Conservation (phyloP, 345 rosid genomes). For the Eucalyptus tenuipes region DNA sequence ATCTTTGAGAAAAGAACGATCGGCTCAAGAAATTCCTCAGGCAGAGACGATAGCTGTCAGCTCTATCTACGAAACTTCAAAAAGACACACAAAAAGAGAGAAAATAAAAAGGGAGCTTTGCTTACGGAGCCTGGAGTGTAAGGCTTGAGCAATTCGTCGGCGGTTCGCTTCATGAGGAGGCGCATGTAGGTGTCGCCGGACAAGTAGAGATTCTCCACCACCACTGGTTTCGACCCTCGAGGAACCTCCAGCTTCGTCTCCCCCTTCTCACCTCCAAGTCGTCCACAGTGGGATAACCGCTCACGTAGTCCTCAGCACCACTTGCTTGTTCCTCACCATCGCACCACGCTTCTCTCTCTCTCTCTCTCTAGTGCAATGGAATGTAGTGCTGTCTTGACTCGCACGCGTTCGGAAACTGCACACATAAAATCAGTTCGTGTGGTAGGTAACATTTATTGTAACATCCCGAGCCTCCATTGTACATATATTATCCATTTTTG, state of each 20-base stretch:
- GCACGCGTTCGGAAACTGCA: not conserved
- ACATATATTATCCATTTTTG: too few species aligned
- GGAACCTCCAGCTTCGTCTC: constrained; percentile 1
- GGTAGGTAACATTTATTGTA: not conserved
- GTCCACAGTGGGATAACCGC: not conserved
- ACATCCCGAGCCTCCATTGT: too few species aligned
- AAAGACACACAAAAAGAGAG: not conserved
- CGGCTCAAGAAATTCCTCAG: not conserved
- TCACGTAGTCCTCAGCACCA: constrained; percentile 1
- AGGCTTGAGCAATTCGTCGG: not conserved
- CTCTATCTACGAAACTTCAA: not conserved
- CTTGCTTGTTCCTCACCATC: constrained; percentile 7
- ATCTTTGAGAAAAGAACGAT: not conserved
- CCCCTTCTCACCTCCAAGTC: not conserved
- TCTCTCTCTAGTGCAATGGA: not conserved
- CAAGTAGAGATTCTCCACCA: constrained; percentile 6
- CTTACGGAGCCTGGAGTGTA: not conserved
- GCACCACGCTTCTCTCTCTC: not conserved
- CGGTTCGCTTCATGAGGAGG: not conserved
- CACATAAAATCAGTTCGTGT: not conserved
- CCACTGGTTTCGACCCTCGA: not conserved
- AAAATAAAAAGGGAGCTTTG: not conserved
- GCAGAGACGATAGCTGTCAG: not conserved
- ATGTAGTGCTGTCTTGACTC: not conserved
- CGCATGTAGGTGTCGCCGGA: constrained; percentile 8